phyloP scores from a whole-genome alignment of 139 green algal genomes.

The Pleodorina starrii region DNA sequence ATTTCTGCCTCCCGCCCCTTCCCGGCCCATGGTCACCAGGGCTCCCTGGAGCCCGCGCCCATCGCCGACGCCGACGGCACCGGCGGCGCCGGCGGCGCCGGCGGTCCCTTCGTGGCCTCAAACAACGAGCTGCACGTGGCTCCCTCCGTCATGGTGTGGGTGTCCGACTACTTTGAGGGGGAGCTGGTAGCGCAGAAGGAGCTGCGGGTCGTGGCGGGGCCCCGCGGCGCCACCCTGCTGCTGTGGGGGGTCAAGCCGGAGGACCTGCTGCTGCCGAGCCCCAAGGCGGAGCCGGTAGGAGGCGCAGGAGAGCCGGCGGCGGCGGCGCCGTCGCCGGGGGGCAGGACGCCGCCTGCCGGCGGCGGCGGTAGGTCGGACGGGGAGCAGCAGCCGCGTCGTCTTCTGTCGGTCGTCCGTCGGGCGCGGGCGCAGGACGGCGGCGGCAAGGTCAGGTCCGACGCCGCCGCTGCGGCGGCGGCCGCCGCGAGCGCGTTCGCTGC shows the following conservation, averaged over 20 bases:
- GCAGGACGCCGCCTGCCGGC: not conserved
- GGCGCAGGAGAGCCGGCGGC: not conserved
- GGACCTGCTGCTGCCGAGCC: slow-evolving; percentile 19
- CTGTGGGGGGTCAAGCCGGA: slow-evolving; percentile 49
- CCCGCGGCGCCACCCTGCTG: slow-evolving; percentile 47
- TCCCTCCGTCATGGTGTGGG: slow-evolving; percentile 61
- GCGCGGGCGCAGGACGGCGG: too few species aligned
- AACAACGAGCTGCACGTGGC: slow-evolving; percentile 56
- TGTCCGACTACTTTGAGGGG: slow-evolving; percentile 56
- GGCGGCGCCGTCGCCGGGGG: not conserved
- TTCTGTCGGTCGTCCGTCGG: not conserved
- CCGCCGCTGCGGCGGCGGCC: too few species aligned
- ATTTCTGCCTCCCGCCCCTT: not conserved
- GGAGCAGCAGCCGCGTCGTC: not conserved
- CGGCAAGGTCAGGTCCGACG: not conserved
- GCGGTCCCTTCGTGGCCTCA: slow-evolving; percentile 34
- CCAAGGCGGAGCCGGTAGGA: not conserved
- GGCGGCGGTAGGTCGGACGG: not conserved
- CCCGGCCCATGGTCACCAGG: not conserved
- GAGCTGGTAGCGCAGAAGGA: slow-evolving; percentile 31
- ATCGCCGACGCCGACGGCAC: not conserved
- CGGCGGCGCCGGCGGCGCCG: not conserved
- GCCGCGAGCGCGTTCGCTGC: too few species aligned
- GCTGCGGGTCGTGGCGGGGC: slow-evolving; percentile 38
- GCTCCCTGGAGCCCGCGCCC: slow-evolving; percentile 19